Percentiles rank a stretch among this genome's conserved stretches.
These are phyloP conservation scores for Ceratocystis smalleyi DNA, from an alignment of 2,329 filamentous ascomycete genomes.

Conservation along the genomic window DNA sequence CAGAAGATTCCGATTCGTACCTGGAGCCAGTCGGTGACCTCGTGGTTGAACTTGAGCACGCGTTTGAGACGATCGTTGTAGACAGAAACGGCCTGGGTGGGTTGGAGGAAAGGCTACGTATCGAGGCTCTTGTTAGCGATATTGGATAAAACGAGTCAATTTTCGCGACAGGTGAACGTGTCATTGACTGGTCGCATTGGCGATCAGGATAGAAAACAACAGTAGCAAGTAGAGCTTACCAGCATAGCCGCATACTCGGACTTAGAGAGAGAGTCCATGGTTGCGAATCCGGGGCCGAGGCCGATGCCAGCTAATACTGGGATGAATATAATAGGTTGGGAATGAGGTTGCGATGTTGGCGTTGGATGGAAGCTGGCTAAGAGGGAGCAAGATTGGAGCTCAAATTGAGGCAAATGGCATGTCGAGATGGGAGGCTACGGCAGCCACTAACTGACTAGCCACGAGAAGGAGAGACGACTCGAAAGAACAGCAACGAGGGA, in stretches of 20 bases:
- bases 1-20: slow-evolving; percentile 34
- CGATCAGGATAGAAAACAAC: neutral
- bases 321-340: neutral
- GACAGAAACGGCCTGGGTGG: slow-evolving; percentile 62
- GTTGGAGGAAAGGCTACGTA: slow-evolving; percentile 59
- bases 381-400: neutral
- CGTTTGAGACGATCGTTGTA: slow-evolving; percentile 78
- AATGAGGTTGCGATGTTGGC: neutral
- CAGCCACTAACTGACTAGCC: neutral
- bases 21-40: slow-evolving; percentile 95
- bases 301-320: neutral
- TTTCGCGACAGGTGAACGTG: neutral
- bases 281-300: slow-evolving; percentile 27
- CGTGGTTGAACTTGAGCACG: slow-evolving; percentile 70
- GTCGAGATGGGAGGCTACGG: slow-evolving; percentile 1
- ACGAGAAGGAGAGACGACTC: neutral
- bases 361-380: neutral
- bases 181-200: neutral
- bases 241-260: slow-evolving; percentile 88
- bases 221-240: slow-evolving; percentile 41
- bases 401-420: slow-evolving; percentile 5
- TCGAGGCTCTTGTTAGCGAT: slow-evolving; percentile 1
- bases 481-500: neutral
- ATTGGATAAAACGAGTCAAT: neutral
- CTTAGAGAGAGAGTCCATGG: slow-evolving; percentile 64